A percentile compares a stretch with the other conserved stretches of the same genome.
phyloP scores from a whole-genome alignment of 805 yeast genomes.

The Candida schatavii region DNA sequence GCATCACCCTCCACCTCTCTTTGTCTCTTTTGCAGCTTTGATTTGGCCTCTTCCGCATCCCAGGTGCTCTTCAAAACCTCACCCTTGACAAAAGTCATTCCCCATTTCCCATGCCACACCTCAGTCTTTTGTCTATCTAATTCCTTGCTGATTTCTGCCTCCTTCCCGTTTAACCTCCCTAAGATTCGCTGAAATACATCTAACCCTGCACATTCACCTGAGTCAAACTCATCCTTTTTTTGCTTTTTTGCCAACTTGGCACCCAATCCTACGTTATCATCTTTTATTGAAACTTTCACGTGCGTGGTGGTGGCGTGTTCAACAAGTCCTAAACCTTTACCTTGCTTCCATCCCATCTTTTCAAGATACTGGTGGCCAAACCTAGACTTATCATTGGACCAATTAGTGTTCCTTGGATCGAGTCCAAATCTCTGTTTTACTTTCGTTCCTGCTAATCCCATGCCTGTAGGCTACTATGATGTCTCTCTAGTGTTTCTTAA shows the following conservation, averaged over 20 bases:
- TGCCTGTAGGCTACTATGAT: slow-evolving; percentile 24
- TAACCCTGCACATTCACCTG: slow-evolving; percentile 84
- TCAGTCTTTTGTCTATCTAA: slow-evolving; percentile 66
- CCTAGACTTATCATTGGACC: slow-evolving; percentile 83
- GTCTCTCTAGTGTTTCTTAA: background rate
- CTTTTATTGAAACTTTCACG: slow-evolving; percentile 77
- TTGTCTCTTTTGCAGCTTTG: slow-evolving; percentile 16
- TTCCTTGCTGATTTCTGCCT: slow-evolving; percentile 59
- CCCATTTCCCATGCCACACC: slow-evolving; percentile 83
- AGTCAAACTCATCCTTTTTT: slow-evolving; percentile 66
- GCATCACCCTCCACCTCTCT: slow-evolving; percentile 19
- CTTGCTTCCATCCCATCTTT: slow-evolving; percentile 90
- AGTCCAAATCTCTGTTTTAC: slow-evolving; percentile 81
- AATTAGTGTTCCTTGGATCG: slow-evolving; percentile 91
- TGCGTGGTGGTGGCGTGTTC: slow-evolving; percentile 71
- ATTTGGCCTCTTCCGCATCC: slow-evolving; percentile 49
- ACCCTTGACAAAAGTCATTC: slow-evolving; percentile 82
- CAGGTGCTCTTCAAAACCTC: slow-evolving; percentile 81
- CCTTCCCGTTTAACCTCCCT: slow-evolving; percentile 87
- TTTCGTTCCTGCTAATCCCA: slow-evolving; percentile 83
- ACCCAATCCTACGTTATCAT: slow-evolving; percentile 87
- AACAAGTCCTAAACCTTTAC: slow-evolving; percentile 78
- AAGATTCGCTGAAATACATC: slow-evolving; percentile 90
- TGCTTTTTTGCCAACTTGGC: slow-evolving; percentile 62
- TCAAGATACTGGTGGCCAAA: slow-evolving; percentile 87